A percentile compares a stretch with the other conserved stretches of the same genome.
These are phyloP conservation scores for Tetratostichococcus sp. DNA, from an alignment of 139 green algal species.

Conservation along the genomic window DNA sequence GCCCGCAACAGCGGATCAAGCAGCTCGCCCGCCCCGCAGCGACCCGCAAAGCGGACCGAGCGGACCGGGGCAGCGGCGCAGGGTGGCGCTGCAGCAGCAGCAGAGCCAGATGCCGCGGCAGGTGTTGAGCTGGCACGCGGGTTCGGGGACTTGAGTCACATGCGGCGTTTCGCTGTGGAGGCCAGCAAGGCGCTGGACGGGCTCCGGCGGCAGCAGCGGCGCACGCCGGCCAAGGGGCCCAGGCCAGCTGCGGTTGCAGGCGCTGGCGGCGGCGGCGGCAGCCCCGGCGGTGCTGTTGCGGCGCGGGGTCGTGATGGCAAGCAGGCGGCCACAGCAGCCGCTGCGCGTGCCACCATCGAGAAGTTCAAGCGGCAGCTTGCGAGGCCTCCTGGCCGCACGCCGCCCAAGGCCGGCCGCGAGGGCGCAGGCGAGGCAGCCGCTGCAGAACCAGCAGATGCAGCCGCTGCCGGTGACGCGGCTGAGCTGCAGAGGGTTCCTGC, in stretches of 20 bases:
- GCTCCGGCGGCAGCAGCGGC: not conserved
- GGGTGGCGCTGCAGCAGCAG: not conserved
- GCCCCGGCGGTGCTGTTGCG: too few species aligned
- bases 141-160: conserved; percentile 1
- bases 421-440: too few species aligned
- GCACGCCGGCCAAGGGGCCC: not conserved
- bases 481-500: not conserved
- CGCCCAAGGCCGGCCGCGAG: not conserved
- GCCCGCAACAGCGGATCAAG: not conserved
- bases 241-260: too few species aligned
- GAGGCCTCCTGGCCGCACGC: not conserved
- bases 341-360: not conserved
- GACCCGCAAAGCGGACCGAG: not conserved
- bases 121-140: not conserved
- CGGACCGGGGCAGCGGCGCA: too few species aligned
- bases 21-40: not conserved
- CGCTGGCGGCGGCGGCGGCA: too few species aligned
- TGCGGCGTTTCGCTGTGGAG: not conserved
- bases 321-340: too few species aligned
- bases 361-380: not conserved
- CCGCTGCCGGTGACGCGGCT: too few species aligned
- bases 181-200: conserved; percentile 4
- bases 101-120: not conserved
- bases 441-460: too few species aligned
- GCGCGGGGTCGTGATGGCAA: too few species aligned